Evolutionary conservation across 2,329 filamentous ascomycete genomes (phyloP), one percentile per base, ranked within the genome.

Genomic region (Lasiodiplodia gonubiensis): DNA sequence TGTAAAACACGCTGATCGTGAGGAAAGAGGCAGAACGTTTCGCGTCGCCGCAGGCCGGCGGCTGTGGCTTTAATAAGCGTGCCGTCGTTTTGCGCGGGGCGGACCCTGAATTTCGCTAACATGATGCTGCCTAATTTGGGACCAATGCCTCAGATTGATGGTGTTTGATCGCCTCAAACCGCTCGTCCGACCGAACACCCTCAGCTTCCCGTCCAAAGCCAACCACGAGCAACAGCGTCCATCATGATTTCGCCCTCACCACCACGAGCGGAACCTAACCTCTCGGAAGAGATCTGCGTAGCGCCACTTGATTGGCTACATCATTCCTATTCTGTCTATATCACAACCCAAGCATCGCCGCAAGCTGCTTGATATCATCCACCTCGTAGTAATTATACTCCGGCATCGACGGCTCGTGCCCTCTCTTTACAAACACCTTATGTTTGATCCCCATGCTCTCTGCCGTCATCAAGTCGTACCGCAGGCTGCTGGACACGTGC

Each of bases 401-500:
- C 10, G 64, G 64, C 52, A 53, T 66, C 30, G 64, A 57, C 42
- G 65, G 65, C 54, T 67, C 65, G 23, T 54, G 54, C n/a, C 35
- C 55, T 35, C 65, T 46, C 52, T 30, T 52, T 16, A 67, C 65
- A 27, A 67, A 67, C 8, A 39, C 65, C 65, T 60, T 67, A 23
- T 53, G 46, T 46, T 30, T 33, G n/a, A 67, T 37, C 10, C 65
- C 65, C 65, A 67, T 60, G 14, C 21, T 21, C 54, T 67, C 65
- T 6, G 65, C 65, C 54, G 55, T 61, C 54, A 67, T 67, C 54
- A 67, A 33, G 21, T 67, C 65, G 23, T 67, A 67, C 21, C 65
- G 30, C 55, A 67, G 27, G 37, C 65, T 67, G 33, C 46, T 53
- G 6, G 53, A 59, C 42, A 67, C 65, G 25, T 67, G 65, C 48